phyloP scores from a whole-genome alignment of 768 basidiomycete genomes.

The Pisolithus microcarpus region DNA sequence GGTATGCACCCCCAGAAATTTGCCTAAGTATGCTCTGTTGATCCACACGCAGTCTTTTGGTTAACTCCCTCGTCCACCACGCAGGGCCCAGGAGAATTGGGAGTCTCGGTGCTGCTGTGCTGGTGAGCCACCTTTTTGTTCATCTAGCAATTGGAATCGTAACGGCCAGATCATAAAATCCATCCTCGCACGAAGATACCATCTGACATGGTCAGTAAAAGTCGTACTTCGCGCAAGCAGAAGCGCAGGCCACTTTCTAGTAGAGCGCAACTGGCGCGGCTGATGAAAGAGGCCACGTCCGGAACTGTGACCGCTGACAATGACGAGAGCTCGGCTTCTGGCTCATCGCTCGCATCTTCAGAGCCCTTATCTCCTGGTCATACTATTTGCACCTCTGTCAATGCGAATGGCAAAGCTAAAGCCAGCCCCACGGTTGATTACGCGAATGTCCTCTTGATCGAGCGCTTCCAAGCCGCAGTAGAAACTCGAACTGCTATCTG shows the following conservation, averaged over 20 bases:
- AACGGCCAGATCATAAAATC: neutral
- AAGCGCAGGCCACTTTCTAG: slow-evolving; percentile 18
- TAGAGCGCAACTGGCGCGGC: slow-evolving; percentile 18
- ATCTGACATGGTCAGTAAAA: neutral
- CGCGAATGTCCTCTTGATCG: slow-evolving; percentile 20
- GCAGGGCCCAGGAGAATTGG: no score
- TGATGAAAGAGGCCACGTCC: slow-evolving; percentile 13
- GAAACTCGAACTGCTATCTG: slow-evolving; percentile 21
- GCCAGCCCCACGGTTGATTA: slow-evolving; percentile 13
- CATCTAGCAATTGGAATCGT: no score
- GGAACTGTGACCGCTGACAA: neutral
- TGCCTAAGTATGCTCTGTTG: no score
- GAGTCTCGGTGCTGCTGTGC: no score
- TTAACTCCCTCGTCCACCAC: no score
- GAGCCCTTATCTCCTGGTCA: neutral
- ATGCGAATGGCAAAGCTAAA: neutral
- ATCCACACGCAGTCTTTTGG: no score
- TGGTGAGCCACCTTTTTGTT: no score
- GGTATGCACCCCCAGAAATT: no score
- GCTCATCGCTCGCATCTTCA: neutral
- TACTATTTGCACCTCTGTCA: neutral
- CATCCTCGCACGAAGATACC: neutral
- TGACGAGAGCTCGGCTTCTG: neutral
- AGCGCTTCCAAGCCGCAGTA: slow-evolving; percentile 22
- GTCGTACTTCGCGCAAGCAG: slow-evolving; percentile 12